Percentiles rank a stretch among this genome's conserved stretches.
phyloP scores from a whole-genome alignment of 305 asterid species.

The Plantago lanceolata region DNA sequence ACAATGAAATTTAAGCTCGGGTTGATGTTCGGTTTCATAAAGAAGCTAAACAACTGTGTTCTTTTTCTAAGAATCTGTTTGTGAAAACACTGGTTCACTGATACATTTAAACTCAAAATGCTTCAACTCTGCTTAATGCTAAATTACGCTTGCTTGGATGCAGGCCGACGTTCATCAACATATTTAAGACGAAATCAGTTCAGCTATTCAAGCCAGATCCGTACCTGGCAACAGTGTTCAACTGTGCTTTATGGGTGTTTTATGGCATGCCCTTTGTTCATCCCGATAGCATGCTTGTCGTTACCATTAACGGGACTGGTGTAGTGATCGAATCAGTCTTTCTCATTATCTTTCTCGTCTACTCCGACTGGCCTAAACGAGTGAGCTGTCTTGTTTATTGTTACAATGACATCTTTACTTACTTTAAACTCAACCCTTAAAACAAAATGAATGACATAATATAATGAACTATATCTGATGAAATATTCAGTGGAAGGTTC shows the following conservation, averaged over 20 bases:
- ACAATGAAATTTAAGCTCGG: too few species aligned
- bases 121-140: too few species aligned
- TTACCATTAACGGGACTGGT: constrained; percentile 65
- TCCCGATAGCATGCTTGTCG: constrained; percentile 56
- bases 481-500: constrained; percentile 43
- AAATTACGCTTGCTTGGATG: constrained; percentile 7
- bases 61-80: background rate
- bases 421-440: background rate
- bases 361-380: constrained; percentile 52
- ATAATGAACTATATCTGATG: background rate
- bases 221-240: constrained; percentile 50
- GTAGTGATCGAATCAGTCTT: constrained; percentile 37
- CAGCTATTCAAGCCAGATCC: constrained; percentile 55
- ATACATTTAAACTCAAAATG: background rate
- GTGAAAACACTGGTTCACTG: background rate
- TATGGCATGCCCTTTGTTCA: constrained; percentile 79
- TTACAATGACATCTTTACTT: background rate
- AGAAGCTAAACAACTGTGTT: background rate
- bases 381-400: constrained; percentile 26
- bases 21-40: background rate
- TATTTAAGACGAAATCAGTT: constrained; percentile 49
- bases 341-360: constrained; percentile 42
- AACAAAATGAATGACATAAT: too few species aligned
- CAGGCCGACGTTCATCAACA: constrained; percentile 59
- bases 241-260: constrained; percentile 66